Base-by-base conservation (phyloP, 495 filamentous ascomycete genomes). In the Penicillium pancosmium region DNA sequence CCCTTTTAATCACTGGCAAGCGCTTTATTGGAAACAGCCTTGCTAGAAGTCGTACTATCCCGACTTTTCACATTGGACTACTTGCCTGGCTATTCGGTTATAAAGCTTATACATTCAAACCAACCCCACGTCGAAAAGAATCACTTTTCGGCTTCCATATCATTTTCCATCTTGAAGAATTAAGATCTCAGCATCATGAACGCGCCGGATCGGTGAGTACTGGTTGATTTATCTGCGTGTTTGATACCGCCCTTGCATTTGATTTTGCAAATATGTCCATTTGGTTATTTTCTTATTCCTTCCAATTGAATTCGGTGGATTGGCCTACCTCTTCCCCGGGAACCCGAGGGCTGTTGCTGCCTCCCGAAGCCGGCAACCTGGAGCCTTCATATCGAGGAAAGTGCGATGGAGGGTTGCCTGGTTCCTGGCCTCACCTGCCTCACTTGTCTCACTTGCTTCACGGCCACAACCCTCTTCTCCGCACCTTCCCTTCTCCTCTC, bases 151-250 rank as follows among this genome's bases (percentile, higher is more conserved):
- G 5, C 27, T 31, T 9, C 2, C 23, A 23, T 23, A 31, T 8
- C 27, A 31, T 6, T 31, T 31, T 44, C 8, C n/a, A 13, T 7
- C 16, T 44, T 44, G 41, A 19, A 44, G 15, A 18, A 44, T 44
- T 44, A 19, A 44, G 13, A 21, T 19, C 5, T 44, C 41, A 33
- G 27, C 48, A 53, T 12, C 19, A 90, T 90, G 87, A 91, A 91
- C 71, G 88, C 88, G 2, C 88, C 88, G 21, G 88, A 91, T 64
- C 79, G 88, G 88, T 80, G 70, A 69, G 73, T 61, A 55, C 49
- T 11, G 31, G 11, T 10, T 43, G 7, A 21, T 56, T 53, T 54
- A 8, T 23, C 10, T 57, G 16, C 13, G 53, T 23, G 21, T 52
- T 34, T 53, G 23, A 13, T 19, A 35, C 47, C n/a, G 31, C 23